Base-by-base conservation (phyloP, 495 filamentous ascomycete genomes). In the Penicillium tannophilum region DNA sequence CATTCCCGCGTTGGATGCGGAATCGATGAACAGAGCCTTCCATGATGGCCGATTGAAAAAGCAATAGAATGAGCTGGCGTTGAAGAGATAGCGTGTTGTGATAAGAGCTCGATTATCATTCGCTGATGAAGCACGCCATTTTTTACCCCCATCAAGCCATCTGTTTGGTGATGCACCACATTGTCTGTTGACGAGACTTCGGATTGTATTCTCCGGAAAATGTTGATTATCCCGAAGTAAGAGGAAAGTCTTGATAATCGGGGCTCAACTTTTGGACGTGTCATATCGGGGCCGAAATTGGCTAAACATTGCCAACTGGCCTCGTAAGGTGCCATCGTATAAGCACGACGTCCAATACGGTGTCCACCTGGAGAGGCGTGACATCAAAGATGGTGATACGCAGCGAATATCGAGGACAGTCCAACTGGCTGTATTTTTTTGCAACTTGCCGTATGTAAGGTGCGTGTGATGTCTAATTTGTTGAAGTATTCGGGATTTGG, bases 21-120 rank as follows among this genome's bases (percentile, higher is more conserved):
- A 63, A 63, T 16, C 56, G 52, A 51, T 63, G 61, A 19, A 60
- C 35, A 3, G 56, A 23, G 39, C 62, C 52, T 35, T 61, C 49
- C 58, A 64, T 61, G 23, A 35, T 60, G n/a, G 39, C 19, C 14
- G 36, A 19, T 39, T 58, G 55, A 23, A 36, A 46, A 46, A 23
- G 39, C 2, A 26, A 35, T 3, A 12, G 33, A 36, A 36, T 10
- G 33, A 36, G 33, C 9, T 36, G 33, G 33, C 20, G 39, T 45
- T 36, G 56, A 39, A n/a, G 49, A 46, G 56, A 46, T 47, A 33
- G 17, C 56, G 56, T n/a, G 30, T 9, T 9, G 6, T 43, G 56
- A 52, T 52, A 58, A 52, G 52, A 42, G n/a, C n/a, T 33, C 17
- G 20, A 28, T 44, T n/a, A 10, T 28, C 36, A 42, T 54, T 23